Evolutionary conservation across 2,329 filamentous ascomycete genomes (phyloP), one percentile per base, ranked within the genome.

Genomic region (Dryadomyces quercivorus): DNA sequence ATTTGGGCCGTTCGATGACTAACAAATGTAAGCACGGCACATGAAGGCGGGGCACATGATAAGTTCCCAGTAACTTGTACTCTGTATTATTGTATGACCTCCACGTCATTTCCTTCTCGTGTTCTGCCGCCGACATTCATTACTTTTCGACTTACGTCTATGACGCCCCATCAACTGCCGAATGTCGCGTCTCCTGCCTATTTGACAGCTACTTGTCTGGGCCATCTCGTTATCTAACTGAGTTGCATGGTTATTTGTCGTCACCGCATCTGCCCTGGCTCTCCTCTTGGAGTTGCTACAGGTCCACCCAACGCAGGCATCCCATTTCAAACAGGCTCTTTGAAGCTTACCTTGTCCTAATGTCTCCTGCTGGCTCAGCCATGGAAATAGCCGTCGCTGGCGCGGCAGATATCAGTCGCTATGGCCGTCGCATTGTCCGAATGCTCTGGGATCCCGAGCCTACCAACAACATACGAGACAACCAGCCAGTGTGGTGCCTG

Each of bases 391-490:
- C 67, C 15, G 68, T 75, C 59, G 72, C 73, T 40, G 66, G 67
- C 51, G 82, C 78, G 55, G 80, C 86, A 55, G 88, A 95, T 64
- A 73, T 94, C 57, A 81, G 86, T 61, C 85, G 86, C 61, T 77
- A 77, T 58, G 82, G 84, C 65, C 87, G 88, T 69, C 86, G 86
- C 59, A 82, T 96, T 62, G 84, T 96, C 57, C 87, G 92, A 70
- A 89, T 88, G 72, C 85, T 97, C 64, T 95, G 90, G 85, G 91
- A 96, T 62, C 89, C 90, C 0, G 84, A 91, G 59, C 91, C 90
- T 6, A 81, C 79, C 59, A 95, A 96, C 70, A 84, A 95, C 65
- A 75, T 82, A 55, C 67, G 72, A 56, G 75, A 78, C 42, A 76
- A 83, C 59, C 75, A 80, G 38, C 81, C 87, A 13, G 87, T 95